phyloP scores from a whole-genome alignment of 2,329 filamentous ascomycete species.

The Parasarocladium wereldwijsianum region DNA sequence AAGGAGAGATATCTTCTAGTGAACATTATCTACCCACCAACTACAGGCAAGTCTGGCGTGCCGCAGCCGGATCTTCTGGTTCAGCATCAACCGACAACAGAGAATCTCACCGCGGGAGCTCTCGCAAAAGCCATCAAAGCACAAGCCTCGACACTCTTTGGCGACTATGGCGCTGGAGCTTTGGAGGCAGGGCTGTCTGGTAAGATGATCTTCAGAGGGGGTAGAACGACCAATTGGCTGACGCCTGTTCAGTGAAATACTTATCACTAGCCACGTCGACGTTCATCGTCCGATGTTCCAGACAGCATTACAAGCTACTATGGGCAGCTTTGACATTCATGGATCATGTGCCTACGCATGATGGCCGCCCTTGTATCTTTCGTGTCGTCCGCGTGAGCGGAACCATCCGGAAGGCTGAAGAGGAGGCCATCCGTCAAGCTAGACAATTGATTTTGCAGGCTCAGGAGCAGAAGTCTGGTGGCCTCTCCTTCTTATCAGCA shows the following conservation, averaged over 20 bases:
- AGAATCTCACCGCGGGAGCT: slow-evolving; percentile 49
- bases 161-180: slow-evolving; percentile 75
- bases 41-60: slow-evolving; percentile 20
- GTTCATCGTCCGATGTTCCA: slow-evolving; percentile 73
- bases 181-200: slow-evolving; percentile 55
- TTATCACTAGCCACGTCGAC: slow-evolving; percentile 85
- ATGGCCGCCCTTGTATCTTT: slow-evolving; percentile 57
- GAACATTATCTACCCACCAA: slow-evolving; percentile 74
- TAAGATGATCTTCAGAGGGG: slow-evolving; percentile 20
- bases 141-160: slow-evolving; percentile 60
- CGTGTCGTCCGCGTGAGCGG: slow-evolving; percentile 78
- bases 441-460: slow-evolving; percentile 56
- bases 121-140: slow-evolving; percentile 57
- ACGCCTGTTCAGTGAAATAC: slow-evolving; percentile 61
- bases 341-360: slow-evolving; percentile 47
- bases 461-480: slow-evolving; percentile 23
- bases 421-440: slow-evolving; percentile 72
- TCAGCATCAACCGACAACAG: slow-evolving; percentile 66
- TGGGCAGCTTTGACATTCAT: slow-evolving; percentile 84
- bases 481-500: no score
- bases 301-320: slow-evolving; percentile 70
- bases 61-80: slow-evolving; percentile 45
- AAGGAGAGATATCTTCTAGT: slow-evolving; percentile 95
- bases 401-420: slow-evolving; percentile 83
- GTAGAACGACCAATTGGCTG: not conserved